Base-by-base conservation (phyloP, 2,329 filamentous ascomycete species). In the Diaporthe caulivora region DNA sequence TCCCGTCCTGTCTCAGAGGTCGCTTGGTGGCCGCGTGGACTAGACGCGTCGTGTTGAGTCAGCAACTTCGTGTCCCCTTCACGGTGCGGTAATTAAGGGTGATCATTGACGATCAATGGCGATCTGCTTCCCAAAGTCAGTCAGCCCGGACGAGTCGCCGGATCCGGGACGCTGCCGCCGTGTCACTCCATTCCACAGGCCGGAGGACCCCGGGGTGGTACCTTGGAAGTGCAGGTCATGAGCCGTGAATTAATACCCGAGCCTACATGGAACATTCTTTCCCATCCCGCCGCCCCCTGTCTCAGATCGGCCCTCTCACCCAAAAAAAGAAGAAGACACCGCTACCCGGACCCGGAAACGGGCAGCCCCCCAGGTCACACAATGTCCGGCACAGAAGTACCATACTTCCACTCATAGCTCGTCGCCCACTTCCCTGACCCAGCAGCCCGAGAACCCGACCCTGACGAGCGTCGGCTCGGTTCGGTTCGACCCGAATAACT, bases 401-500 rank as follows among this genome's bases (percentile, higher is more conserved):
- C 5, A 17, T 10, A 29, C 37, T 31, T 31, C 21, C 29, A 15
- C 17, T 54, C 47, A 72, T 5, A 65, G 31, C 70, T 67, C 49
- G 17, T 55, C 58, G 10, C 34, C 40, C 7, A 21, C 60, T 37
- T 67, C 58, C 57, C 37, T 65, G 40, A 72, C 26, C 70, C 70
- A 72, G 53, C 70, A 72, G 42, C 70, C 70, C 51, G 70, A 72
- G 51, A 72, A 72, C 10, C 70, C 70, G 13, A 72, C 70, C 42
- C 70, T 47, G 10, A 72, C 76, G 57, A 72, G 77, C 2, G 74
- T 79, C 62, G 74, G 75, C 54, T 75, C 75, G 15, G 60, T 77
- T n/a, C 64, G 75, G 55, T 75, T 77, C 60, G 62, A 17, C 55
- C 78, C 77, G 34, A 72, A 54, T 26, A 71, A 72, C 44, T 79